phyloP scores from a whole-genome alignment of 1,284 basidiomycete species.

The Laetiporus sulphureus region DNA sequence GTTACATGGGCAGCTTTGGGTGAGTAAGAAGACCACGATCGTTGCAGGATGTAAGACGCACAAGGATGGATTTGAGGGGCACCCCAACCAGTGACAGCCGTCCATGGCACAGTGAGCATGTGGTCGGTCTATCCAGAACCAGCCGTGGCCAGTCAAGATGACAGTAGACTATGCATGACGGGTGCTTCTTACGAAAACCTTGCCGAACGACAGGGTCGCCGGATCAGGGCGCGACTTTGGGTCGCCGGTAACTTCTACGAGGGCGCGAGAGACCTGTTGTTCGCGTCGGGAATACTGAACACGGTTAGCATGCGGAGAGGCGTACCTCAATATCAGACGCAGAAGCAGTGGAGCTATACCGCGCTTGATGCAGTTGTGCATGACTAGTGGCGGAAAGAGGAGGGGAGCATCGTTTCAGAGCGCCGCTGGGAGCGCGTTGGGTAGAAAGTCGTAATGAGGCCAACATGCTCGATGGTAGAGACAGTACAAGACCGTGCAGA shows the following conservation, averaged over 20 bases:
- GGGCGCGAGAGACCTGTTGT: constrained; percentile 43
- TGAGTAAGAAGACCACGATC: background rate
- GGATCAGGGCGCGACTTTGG: constrained; percentile 49
- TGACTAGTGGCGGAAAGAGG: too few relatives aligned
- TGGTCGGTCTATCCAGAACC: constrained; percentile 68
- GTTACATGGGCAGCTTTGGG: background rate
- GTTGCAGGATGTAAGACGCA: constrained; percentile 28
- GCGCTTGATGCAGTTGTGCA: constrained; percentile 4
- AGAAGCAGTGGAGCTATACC: constrained; percentile 19
- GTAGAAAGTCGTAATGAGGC: too few relatives aligned
- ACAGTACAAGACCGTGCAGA: too few relatives aligned
- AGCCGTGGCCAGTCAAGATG: background rate
- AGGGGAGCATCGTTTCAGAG: too few relatives aligned
- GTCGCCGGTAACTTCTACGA: constrained; percentile 41
- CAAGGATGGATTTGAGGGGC: constrained; percentile 82
- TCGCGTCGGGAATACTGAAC: background rate
- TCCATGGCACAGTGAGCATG: constrained; percentile 88
- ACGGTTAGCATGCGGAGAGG: too few relatives aligned
- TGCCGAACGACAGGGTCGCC: constrained; percentile 57
- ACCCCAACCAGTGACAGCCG: constrained; percentile 70
- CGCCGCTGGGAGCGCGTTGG: too few relatives aligned
- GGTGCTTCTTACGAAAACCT: constrained; percentile 51
- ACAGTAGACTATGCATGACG: background rate
- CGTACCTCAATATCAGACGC: too few relatives aligned
- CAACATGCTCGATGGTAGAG: too few relatives aligned